Percentiles rank a stretch among this genome's conserved stretches.
Evolutionary conservation across 192 early-diverging fungal species (phyloP).

Genomic region (Pilobolus umbonatus): DNA sequence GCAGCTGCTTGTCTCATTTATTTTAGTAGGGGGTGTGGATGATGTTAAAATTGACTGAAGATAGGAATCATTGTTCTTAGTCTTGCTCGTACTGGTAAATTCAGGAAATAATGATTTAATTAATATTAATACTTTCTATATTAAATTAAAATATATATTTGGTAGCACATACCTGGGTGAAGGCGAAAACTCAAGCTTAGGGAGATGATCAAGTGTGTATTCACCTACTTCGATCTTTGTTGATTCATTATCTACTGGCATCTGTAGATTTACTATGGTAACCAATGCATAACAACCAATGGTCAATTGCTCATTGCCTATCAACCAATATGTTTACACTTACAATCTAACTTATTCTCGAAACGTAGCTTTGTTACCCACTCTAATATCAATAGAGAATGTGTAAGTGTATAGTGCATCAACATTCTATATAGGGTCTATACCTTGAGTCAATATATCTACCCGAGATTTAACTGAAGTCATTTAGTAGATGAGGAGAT

Average conservation of each 20-base stretch:
- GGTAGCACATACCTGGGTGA: neutral
- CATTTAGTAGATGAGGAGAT: too few relatives aligned
- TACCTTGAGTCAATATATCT: too few relatives aligned
- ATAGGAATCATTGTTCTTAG: conserved; percentile 14
- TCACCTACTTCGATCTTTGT: conserved; percentile 26
- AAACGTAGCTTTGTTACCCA: conserved; percentile 27
- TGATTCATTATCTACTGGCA: conserved; percentile 18
- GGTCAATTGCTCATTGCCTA: neutral
- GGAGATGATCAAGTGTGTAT: conserved; percentile 14
- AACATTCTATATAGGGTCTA: too few relatives aligned
- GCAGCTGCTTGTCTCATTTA: conserved; percentile 11
- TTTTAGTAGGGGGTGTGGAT: conserved; percentile 11
- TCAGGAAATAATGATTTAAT: neutral
- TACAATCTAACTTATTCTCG: conserved; percentile 25
- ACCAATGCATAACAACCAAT: neutral
- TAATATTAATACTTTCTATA: neutral
- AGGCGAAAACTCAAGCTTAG: conserved; percentile 17
- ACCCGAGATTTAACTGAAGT: too few relatives aligned
- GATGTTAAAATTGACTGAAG: conserved; percentile 6
- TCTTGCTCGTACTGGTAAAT: conserved; percentile 1
- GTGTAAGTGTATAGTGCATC: too few relatives aligned
- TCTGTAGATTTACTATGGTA: conserved; percentile 27
- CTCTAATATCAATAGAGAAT: conserved; percentile 15
- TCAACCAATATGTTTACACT: neutral
- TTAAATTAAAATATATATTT: neutral